Base-by-base conservation (phyloP, 1,139 yeast species). In the Yamadazyma siamensis region DNA sequence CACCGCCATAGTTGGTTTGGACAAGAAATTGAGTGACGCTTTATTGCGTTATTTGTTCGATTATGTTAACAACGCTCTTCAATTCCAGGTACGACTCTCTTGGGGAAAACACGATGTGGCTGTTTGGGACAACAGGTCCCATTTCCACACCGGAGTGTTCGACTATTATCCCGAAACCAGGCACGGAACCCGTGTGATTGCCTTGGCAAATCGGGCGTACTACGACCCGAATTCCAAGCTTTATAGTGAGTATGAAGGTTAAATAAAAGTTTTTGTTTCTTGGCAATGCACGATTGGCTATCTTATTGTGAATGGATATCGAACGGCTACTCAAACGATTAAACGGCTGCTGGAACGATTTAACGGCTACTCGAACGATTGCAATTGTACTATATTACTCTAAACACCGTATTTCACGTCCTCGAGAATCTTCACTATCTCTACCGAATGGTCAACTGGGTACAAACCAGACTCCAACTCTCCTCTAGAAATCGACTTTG, bases 111-210 rank as follows among this genome's bases (percentile, higher is more conserved):
- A 68, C 24, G 55, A 60, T 41, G 64, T 72, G 33, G 76, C 75
- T 17, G 48, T 71, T 32, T 71, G 77, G 77, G 76, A 71, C 40
- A 71, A 71, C 57, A 49, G 76, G 46, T 42, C 65, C 29, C 56
- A 70, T 14, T 68, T 65, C 35, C 77, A 71, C 48, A 48, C 51
- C 28, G 64, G 67, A 17, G 65, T 65, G 13, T 59, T 65, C 29
- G 77, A 72, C 49, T 69, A 70, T 42, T 71, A 63, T 39, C 70
- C 67, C 15, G 36, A 48, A 28, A 54, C 67, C 22, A 57, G 77
- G 44, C 75, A 66, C 36, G 77, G 75, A 13, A 67, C 71, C 21
- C 58, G 78, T 46, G 76, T 71, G 14, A 70, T 74, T 4, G 54
- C 75, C 0, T 56, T 71, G 41, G 76, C 71, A 16, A 76, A 70